These are phyloP conservation scores for Sporisorium exsertum DNA, from an alignment of 1,284 basidiomycete genomes.

Conservation along the genomic window DNA sequence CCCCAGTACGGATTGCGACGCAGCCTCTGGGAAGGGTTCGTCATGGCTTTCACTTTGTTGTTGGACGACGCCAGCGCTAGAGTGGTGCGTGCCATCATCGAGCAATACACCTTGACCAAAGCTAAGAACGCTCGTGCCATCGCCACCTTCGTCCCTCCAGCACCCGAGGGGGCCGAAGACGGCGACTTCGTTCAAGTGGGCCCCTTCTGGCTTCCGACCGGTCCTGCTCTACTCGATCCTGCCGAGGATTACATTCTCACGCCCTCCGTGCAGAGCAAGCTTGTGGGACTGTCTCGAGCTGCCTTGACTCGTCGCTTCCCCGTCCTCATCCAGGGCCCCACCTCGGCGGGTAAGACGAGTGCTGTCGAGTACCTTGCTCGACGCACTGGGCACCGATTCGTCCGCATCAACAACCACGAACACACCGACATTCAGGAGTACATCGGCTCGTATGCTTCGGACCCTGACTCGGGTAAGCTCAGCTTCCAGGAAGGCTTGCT, in stretches of 20 bases:
- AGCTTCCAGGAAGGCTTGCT: slow-evolving; percentile 91
- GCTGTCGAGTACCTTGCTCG: slow-evolving; percentile 95
- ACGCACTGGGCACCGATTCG: slow-evolving; percentile 92
- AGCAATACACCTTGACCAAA: slow-evolving; percentile 82
- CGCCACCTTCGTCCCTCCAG: slow-evolving; percentile 56
- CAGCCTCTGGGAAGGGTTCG: slow-evolving; percentile 92
- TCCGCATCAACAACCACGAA: slow-evolving; percentile 99
- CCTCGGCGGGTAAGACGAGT: slow-evolving; percentile 96
- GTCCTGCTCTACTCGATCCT: slow-evolving; percentile 74
- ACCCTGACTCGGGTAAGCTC: slow-evolving; percentile 89
- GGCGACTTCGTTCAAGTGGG: slow-evolving; percentile 79
- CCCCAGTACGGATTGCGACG: slow-evolving; percentile 80
- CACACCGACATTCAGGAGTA: slow-evolving; percentile 99
- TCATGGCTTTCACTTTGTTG: slow-evolving; percentile 98
- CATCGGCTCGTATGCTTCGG: slow-evolving; percentile 94
- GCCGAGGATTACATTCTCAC: slow-evolving; percentile 90
- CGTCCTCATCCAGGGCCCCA: slow-evolving; percentile 96
- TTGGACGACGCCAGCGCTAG: slow-evolving; percentile 82
- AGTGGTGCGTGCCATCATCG: slow-evolving; percentile 78
- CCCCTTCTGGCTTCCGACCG: slow-evolving; percentile 88
- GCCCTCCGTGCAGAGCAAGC: slow-evolving; percentile 93
- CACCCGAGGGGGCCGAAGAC: slow-evolving; percentile 41
- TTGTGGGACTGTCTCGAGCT: slow-evolving; percentile 91
- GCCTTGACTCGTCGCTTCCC: slow-evolving; percentile 90
- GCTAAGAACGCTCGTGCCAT: slow-evolving; percentile 77